Percentiles rank a stretch among this genome's conserved stretches.
phyloP scores from a whole-genome alignment of 129 eudicot species.

The Centaurea solstitialis region DNA sequence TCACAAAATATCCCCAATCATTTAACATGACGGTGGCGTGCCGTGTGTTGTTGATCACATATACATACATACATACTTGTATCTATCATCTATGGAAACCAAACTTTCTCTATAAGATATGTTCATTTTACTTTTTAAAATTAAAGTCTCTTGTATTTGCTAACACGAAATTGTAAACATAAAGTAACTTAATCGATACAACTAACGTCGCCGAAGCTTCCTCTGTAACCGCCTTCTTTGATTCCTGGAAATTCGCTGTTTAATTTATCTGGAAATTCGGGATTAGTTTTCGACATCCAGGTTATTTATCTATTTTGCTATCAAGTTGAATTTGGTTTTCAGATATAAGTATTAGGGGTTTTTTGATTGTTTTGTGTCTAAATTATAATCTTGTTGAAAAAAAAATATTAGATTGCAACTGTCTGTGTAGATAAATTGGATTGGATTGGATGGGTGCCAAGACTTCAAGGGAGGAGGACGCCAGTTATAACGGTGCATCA shows the following conservation, averaged over 20 bases:
- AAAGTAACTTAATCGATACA: slow-evolving; percentile 16
- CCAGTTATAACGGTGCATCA: slow-evolving; percentile 41
- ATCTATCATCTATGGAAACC: not conserved
- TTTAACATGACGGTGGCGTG: slow-evolving; percentile 10
- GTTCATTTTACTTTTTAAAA: not conserved
- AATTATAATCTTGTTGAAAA: too few species aligned
- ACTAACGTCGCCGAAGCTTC: slow-evolving; percentile 24
- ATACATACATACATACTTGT: slow-evolving; percentile 8
- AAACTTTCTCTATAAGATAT: slow-evolving; percentile 21
- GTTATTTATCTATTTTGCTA: not conserved
- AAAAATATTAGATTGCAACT: not conserved
- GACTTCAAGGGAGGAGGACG: slow-evolving; percentile 61
- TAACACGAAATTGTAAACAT: not conserved
- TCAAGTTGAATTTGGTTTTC: not conserved
- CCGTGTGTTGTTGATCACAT: slow-evolving; percentile 10
- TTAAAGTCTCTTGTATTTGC: not conserved
- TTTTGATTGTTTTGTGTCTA: slow-evolving; percentile 2
- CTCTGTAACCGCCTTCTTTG: slow-evolving; percentile 25
- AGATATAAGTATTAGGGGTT: not conserved
- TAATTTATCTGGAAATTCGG: not conserved
- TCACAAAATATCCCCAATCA: not conserved
- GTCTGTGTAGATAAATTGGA: slow-evolving; percentile 19
- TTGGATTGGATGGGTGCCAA: slow-evolving; percentile 59
- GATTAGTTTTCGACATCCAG: not conserved
- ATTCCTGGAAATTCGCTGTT: slow-evolving; percentile 5